These are phyloP conservation scores for Arachis monticola DNA, from an alignment of 331 rosid genomes.

Conservation along the genomic window DNA sequence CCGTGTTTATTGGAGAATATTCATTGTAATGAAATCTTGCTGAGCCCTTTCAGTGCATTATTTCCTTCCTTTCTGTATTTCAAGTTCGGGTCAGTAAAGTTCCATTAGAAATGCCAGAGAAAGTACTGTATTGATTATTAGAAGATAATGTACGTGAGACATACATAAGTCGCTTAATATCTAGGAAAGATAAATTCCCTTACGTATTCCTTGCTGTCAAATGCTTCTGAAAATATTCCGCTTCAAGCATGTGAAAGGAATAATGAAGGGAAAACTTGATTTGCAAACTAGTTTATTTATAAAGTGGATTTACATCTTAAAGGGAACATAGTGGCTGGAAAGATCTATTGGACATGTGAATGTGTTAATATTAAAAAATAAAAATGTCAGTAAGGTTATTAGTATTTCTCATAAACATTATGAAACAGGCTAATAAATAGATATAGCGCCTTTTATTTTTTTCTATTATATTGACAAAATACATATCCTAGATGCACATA, in stretches of 20 bases:
- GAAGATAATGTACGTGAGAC: neutral
- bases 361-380: neutral
- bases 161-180: neutral
- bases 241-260: neutral
- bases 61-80: neutral
- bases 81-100: neutral
- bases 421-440: neutral
- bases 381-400: neutral
- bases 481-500: neutral
- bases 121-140: neutral
- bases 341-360: neutral
- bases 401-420: neutral
- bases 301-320: too few species aligned
- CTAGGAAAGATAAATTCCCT: neutral
- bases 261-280: neutral
- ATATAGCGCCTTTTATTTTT: neutral
- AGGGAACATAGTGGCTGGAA: too few species aligned
- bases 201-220: constrained; percentile 2
- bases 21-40: neutral
- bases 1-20: neutral
- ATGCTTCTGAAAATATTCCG: neutral
- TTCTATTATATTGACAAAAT: too few species aligned
- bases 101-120: neutral
- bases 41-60: neutral
- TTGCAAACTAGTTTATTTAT: neutral